Evolutionary conservation across 768 basidiomycete species (phyloP).

Genomic region (Chiua virens): DNA sequence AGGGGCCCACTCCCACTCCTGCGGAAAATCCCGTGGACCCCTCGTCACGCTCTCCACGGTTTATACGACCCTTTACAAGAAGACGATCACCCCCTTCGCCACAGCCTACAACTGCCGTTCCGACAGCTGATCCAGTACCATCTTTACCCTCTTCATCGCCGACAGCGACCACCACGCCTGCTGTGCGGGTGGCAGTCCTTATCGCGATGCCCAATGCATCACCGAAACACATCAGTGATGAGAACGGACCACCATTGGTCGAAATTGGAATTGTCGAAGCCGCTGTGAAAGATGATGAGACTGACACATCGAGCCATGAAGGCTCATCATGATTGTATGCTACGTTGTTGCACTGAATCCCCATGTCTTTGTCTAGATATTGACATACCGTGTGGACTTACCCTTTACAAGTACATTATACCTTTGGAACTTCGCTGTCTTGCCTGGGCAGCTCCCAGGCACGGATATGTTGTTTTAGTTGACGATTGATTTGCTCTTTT

Average conservation of each 20-base stretch:
- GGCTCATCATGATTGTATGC: conserved; percentile 5
- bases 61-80: conserved; percentile 17
- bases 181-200: conserved; percentile 41
- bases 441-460: neutral
- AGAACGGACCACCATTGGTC: conserved; percentile 29
- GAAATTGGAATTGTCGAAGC: conserved; percentile 34
- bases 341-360: conserved; percentile 2
- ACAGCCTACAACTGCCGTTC: conserved; percentile 4
- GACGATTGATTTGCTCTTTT: neutral
- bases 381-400: conserved; percentile 6
- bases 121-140: neutral
- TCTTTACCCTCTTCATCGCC: conserved; percentile 11
- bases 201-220: conserved; percentile 42
- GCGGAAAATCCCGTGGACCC: conserved; percentile 2
- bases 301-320: conserved; percentile 1
- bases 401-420: conserved; percentile 7
- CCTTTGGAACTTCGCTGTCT: neutral
- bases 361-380: neutral
- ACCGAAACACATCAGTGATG: conserved; percentile 14
- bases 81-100: conserved; percentile 14
- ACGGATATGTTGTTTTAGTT: neutral
- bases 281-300: conserved; percentile 2
- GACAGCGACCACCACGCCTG: conserved; percentile 10
- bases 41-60: conserved; percentile 11
- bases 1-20: neutral